phyloP scores from a whole-genome alignment of 306 rosid species.

The Cyamopsis tetragonoloba region DNA sequence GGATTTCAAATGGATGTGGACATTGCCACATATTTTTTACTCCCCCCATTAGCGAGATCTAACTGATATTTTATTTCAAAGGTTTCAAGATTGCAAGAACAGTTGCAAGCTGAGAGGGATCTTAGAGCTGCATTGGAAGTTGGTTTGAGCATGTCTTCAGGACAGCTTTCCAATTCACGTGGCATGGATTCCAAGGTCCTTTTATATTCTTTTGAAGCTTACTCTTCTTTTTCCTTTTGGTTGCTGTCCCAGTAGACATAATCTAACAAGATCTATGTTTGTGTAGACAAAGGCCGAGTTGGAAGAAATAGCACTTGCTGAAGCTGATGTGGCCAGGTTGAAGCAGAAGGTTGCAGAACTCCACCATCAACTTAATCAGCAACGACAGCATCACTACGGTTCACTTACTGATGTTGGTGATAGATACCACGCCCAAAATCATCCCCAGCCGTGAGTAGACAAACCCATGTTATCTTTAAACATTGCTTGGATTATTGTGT shows the following conservation, averaged over 20 bases:
- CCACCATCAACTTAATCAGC: constrained; percentile 96
- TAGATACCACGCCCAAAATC: constrained; percentile 77
- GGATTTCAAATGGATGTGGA: constrained; percentile 7
- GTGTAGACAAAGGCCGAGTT: constrained; percentile 94
- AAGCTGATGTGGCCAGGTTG: constrained; percentile 97
- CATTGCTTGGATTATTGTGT: constrained; percentile 3
- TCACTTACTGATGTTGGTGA: constrained; percentile 87
- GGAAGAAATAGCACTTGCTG: constrained; percentile 99
- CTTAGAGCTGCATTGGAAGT: constrained; percentile 99
- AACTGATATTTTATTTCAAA: constrained; percentile 32
- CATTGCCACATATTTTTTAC: not conserved
- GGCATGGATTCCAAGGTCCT: constrained; percentile 96
- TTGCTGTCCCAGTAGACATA: constrained; percentile 16
- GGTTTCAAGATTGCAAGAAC: constrained; percentile 99
- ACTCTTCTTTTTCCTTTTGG: not conserved
- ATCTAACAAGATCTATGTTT: constrained; percentile 38
- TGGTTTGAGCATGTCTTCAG: constrained; percentile 96
- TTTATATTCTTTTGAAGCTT: constrained; percentile 6
- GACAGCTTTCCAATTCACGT: constrained; percentile 78
- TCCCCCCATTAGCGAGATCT: constrained; percentile 12
- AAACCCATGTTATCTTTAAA: constrained; percentile 1
- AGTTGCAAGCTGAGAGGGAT: constrained; percentile 99
- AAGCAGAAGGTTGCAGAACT: constrained; percentile 99
- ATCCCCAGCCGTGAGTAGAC: constrained; percentile 82
- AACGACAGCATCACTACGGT: constrained; percentile 88